Conservation (phyloP, 148 eudicot species). For the Vaccinium myrtillus region DNA sequence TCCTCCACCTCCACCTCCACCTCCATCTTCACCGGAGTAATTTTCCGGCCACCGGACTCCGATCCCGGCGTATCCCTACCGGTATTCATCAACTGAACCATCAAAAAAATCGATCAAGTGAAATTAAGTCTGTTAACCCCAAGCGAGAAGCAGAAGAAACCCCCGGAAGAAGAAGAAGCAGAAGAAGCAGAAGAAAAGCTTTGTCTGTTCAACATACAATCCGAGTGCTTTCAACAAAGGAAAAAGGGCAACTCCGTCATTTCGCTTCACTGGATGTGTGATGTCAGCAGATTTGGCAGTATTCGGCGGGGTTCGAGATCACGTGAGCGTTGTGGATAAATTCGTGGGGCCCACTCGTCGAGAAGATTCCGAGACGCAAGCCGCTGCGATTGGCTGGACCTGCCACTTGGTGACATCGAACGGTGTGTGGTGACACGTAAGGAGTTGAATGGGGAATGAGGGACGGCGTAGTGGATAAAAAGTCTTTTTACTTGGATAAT, state of each 20-base stretch:
- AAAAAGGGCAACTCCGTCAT: neutral
- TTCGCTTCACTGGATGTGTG: neutral
- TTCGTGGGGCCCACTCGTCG: conserved; percentile 6
- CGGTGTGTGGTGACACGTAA: neutral
- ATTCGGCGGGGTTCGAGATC: neutral
- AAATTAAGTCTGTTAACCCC: neutral
- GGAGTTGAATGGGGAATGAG: neutral
- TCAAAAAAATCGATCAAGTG: conserved; percentile 18
- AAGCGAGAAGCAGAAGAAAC: neutral
- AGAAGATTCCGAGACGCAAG: neutral
- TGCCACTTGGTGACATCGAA: neutral
- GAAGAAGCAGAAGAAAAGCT: neutral
- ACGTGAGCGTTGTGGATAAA: neutral
- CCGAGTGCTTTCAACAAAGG: neutral
- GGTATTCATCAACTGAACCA: conserved; percentile 44
- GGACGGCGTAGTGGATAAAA: conserved; percentile 3
- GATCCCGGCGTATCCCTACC: conserved; percentile 21
- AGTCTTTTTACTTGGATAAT: neutral
- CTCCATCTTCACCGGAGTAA: conserved; percentile 37
- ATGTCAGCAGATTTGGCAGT: conserved; percentile 4
- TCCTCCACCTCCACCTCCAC: conserved; percentile 26
- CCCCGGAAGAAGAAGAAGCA: neutral
- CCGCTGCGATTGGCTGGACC: neutral
- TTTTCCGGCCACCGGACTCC: conserved; percentile 21
- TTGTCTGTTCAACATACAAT: neutral